Evolutionary conservation across 2,329 filamentous ascomycete genomes (phyloP).

Genomic region (Hortaea werneckii): DNA sequence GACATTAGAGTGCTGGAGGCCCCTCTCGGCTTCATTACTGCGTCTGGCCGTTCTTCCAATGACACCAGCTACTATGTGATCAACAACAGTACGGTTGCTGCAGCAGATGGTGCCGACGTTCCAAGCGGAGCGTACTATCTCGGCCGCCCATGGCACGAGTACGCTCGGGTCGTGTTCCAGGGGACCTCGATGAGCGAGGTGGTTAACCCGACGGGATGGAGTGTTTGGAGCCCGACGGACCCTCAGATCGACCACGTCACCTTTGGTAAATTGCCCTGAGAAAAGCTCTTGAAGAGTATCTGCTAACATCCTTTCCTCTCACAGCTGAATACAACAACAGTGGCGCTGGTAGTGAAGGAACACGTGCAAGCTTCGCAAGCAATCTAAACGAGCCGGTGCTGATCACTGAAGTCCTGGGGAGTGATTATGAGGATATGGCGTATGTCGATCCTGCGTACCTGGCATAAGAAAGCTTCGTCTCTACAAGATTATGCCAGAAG

Average conservation of each 20-base stretch:
- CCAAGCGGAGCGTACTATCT: conserved; percentile 36
- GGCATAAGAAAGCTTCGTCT: neutral
- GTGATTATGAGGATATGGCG: conserved; percentile 24
- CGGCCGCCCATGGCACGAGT: conserved; percentile 44
- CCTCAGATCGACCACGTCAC: conserved; percentile 43
- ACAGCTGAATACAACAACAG: conserved; percentile 47
- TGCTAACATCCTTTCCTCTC: neutral
- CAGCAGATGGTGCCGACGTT: conserved; percentile 30
- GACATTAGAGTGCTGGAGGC: conserved; percentile 38
- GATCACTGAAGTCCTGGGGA: conserved; percentile 39
- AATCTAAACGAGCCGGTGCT: conserved; percentile 31
- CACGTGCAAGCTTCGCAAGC: conserved; percentile 41
- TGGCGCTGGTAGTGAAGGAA: conserved; percentile 45
- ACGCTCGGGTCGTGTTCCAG: conserved; percentile 44
- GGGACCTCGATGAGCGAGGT: conserved; percentile 43
- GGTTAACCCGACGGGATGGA: conserved; percentile 52
- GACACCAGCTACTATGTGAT: conserved; percentile 42
- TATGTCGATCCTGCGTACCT: conserved; percentile 38
- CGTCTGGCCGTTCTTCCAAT: conserved; percentile 31
- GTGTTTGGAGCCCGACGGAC: conserved; percentile 41
- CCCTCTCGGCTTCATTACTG: conserved; percentile 35
- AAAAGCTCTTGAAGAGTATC: neutral
- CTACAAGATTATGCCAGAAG: neutral
- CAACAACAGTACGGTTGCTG: conserved; percentile 41
- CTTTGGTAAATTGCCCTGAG: conserved; percentile 30